Evolutionary conservation across 2,329 filamentous ascomycete genomes (phyloP).

Genomic region (Colletotrichum echinochloae): DNA sequence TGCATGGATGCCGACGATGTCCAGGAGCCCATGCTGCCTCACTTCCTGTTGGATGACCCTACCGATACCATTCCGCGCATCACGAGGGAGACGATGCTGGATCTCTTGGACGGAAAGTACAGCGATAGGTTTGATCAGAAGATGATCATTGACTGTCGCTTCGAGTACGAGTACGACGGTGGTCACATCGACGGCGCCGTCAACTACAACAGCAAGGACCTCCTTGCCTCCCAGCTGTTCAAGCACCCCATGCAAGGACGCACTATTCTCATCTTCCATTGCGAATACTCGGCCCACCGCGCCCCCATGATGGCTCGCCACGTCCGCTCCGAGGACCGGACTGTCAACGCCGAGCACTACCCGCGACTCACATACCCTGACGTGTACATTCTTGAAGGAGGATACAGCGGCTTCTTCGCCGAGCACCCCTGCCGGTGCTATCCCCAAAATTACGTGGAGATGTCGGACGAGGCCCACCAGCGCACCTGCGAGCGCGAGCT

Average conservation of each 20-base stretch:
- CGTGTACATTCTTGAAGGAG: constrained; percentile 95
- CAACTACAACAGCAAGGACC: constrained; percentile 97
- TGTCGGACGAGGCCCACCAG: constrained; percentile 92
- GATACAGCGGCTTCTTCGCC: constrained; percentile 93
- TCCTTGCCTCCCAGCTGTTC: constrained; percentile 84
- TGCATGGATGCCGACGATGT: constrained; percentile 87
- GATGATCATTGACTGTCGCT: constrained; percentile 94
- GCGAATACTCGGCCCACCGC: constrained; percentile 97
- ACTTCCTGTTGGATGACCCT: constrained; percentile 84
- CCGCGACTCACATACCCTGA: constrained; percentile 94
- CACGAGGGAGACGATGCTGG: constrained; percentile 81
- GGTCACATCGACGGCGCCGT: constrained; percentile 93
- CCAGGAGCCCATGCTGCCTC: constrained; percentile 80
- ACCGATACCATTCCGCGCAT: constrained; percentile 92
- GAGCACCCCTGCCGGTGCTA: constrained; percentile 85
- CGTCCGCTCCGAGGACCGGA: constrained; percentile 89
- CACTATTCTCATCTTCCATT: constrained; percentile 92
- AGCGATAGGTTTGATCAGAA: constrained; percentile 81
- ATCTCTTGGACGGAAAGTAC: constrained; percentile 89
- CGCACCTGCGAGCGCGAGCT: constrained; percentile 94
- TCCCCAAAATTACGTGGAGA: constrained; percentile 96
- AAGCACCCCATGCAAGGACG: constrained; percentile 72
- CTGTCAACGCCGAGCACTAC: constrained; percentile 86
- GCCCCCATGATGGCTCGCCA: constrained; percentile 97
- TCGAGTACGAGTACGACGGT: constrained; percentile 98